These are phyloP conservation scores for Pichia sp. DNA, from an alignment of 1,139 yeast species.

Conservation along the genomic window DNA sequence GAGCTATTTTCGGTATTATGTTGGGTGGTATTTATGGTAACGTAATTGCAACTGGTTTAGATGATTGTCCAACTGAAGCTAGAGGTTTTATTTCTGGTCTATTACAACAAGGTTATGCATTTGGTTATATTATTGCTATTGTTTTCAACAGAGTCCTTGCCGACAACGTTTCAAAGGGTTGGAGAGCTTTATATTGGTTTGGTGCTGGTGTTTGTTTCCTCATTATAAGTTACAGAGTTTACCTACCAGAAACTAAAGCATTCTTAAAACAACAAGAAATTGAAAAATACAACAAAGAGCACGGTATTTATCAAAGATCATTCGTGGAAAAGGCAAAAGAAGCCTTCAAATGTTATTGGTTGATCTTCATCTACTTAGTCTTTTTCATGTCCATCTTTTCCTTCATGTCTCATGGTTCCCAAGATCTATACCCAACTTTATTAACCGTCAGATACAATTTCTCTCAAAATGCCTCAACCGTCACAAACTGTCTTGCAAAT, in stretches of 20 bases:
- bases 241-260: slow-evolving; percentile 55
- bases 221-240: slow-evolving; percentile 45
- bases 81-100: slow-evolving; percentile 59
- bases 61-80: slow-evolving; percentile 57
- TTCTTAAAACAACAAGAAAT: slow-evolving; percentile 30
- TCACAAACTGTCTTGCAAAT: slow-evolving; percentile 62
- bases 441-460: slow-evolving; percentile 46
- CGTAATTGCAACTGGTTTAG: slow-evolving; percentile 61
- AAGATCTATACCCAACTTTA: slow-evolving; percentile 64
- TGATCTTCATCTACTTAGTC: slow-evolving; percentile 41
- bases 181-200: slow-evolving; percentile 81
- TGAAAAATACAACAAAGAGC: slow-evolving; percentile 25
- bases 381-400: slow-evolving; percentile 56
- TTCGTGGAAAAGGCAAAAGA: slow-evolving; percentile 24
- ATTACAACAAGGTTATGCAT: slow-evolving; percentile 67
- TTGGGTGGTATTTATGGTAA: slow-evolving; percentile 69
- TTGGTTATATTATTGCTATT: slow-evolving; percentile 60
- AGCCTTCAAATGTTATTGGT: slow-evolving; percentile 34
- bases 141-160: slow-evolving; percentile 56
- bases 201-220: slow-evolving; percentile 62
- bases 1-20: slow-evolving; percentile 59
- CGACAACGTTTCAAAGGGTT: slow-evolving; percentile 42
- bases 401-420: slow-evolving; percentile 68
- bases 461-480: slow-evolving; percentile 46
- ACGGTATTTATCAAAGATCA: slow-evolving; percentile 21